Percentiles rank a stretch among this genome's conserved stretches.
Evolutionary conservation across 805 yeast genomes (phyloP).

Genomic region (Starmerella bombicola): DNA sequence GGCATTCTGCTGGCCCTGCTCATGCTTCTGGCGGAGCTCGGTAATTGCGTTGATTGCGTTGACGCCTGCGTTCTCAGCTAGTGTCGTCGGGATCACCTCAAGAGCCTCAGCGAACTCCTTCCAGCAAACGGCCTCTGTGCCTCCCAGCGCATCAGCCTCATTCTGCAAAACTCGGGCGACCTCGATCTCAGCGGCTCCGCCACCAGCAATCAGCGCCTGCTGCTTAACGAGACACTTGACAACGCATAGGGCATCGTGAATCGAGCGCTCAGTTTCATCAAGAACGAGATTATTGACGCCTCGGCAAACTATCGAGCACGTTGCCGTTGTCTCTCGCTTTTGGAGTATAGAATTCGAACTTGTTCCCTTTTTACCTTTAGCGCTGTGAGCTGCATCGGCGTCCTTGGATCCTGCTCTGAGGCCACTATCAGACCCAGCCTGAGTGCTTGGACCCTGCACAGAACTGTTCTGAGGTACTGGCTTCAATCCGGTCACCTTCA

Average conservation of each 20-base stretch:
- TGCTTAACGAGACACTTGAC: conserved; percentile 77
- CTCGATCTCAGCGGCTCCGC: conserved; percentile 96
- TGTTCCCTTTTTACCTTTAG: conserved; percentile 26
- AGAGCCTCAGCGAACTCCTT: conserved; percentile 84
- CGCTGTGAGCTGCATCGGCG: conserved; percentile 29
- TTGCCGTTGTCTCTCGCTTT: conserved; percentile 1
- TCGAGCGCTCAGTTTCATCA: conserved; percentile 93
- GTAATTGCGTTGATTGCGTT: conserved; percentile 86
- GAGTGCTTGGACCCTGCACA: conserved; percentile 36
- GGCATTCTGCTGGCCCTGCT: conserved; percentile 79
- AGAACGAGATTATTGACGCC: conserved; percentile 86
- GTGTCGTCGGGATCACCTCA: conserved; percentile 84
- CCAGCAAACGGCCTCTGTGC: conserved; percentile 83
- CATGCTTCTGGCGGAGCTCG: conserved; percentile 83
- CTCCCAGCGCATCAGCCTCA: conserved; percentile 56
- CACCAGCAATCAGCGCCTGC: conserved; percentile 89
- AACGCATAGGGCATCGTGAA: conserved; percentile 96
- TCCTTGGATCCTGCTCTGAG: conserved; percentile 15
- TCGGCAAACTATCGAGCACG: conserved; percentile 66
- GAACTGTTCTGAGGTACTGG: conserved; percentile 33
- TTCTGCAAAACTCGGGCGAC: conserved; percentile 59
- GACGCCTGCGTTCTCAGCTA: conserved; percentile 91
- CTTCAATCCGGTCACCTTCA: conserved; percentile 59
- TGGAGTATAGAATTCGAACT: background rate
- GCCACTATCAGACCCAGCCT: background rate